Conservation (phyloP, 2,329 filamentous ascomycete genomes). For the Didymella keratinophila region DNA sequence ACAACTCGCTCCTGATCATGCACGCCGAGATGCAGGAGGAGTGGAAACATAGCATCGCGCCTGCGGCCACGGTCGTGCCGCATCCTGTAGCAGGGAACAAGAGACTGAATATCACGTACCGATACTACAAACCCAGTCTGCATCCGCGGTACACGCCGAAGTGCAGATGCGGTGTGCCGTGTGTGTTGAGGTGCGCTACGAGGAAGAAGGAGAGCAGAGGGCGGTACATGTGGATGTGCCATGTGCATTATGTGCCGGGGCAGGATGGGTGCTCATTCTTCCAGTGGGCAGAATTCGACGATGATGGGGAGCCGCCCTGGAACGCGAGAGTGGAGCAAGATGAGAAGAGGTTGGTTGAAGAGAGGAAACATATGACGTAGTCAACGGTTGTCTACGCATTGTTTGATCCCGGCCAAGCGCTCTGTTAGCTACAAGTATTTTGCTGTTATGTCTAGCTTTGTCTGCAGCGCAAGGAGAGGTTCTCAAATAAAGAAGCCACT, state of each 20-base stretch:
- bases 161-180: slow-evolving; percentile 76
- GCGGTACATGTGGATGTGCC: slow-evolving; percentile 93
- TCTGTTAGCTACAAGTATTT: too few species aligned
- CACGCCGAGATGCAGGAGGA: slow-evolving; percentile 97
- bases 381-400: too few species aligned
- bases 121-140: slow-evolving; percentile 79
- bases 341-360: neutral
- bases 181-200: slow-evolving; percentile 78
- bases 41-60: slow-evolving; percentile 90
- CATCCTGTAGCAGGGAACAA: slow-evolving; percentile 82
- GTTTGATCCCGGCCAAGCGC: too few species aligned
- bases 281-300: slow-evolving; percentile 52
- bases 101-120: slow-evolving; percentile 93
- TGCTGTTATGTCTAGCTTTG: too few species aligned
- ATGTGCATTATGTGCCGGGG: slow-evolving; percentile 74
- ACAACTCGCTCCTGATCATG: slow-evolving; percentile 94
- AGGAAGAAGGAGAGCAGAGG: slow-evolving; percentile 78
- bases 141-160: slow-evolving; percentile 80
- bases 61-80: slow-evolving; percentile 78
- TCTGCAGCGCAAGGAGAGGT: too few species aligned
- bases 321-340: slow-evolving; percentile 5
- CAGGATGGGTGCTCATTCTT: slow-evolving; percentile 56
- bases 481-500: too few species aligned
- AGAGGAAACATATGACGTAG: neutral
- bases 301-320: slow-evolving; percentile 83